Evolutionary conservation across 352 stramenopile species (phyloP), one percentile per base, ranked within the genome.

Genomic region (Pythium monospermum): DNA sequence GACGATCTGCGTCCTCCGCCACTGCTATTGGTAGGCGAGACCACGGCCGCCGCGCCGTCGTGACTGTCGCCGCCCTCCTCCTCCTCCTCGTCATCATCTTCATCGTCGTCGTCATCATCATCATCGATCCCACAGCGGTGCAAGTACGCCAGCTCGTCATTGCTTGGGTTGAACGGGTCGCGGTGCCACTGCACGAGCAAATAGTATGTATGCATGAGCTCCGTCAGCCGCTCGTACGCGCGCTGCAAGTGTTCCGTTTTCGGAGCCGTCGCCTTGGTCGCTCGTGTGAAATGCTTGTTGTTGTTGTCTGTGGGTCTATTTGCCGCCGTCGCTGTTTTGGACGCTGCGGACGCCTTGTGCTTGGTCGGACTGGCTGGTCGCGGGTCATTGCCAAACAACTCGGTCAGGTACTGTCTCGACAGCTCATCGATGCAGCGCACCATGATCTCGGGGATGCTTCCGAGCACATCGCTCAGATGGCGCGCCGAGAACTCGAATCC

Each of bases 131-230:
- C 80, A 11, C 80, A 91, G 8, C 85, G 70, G 57, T 95, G 83
- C 11, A 95, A 61, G 40, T 90, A 94, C 15, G 49, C 59, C 12
- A 76, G 25, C 26, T 84, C 72, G 25, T 91, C 77, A 36, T 92
- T 93, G 12, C 65, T 69, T 3, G 78, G 68, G 42, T 92, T 89
- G 33, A 95, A 94, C 7, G 85, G 80, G 49, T 87, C 71, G 16
- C 76, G 76, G 64, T 96, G 87, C 87, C 86, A 97, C 45, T 97
- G 85, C 1, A 88, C 82, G 30, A 95, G 63, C 26, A 94, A 40
- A 57, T 95, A 95, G 36, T 95, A 93, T 3, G 73, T 91, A 66
- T 97, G 85, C 69, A 97, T 84, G 28, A 96, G 59, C 16, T 90
- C 66, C 7, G 85, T 87, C 18, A 94, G 56, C 1, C 68, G 57